These are phyloP conservation scores for Cytospora chrysosperma DNA, from an alignment of 2,329 filamentous ascomycete species.

Conservation along the genomic window DNA sequence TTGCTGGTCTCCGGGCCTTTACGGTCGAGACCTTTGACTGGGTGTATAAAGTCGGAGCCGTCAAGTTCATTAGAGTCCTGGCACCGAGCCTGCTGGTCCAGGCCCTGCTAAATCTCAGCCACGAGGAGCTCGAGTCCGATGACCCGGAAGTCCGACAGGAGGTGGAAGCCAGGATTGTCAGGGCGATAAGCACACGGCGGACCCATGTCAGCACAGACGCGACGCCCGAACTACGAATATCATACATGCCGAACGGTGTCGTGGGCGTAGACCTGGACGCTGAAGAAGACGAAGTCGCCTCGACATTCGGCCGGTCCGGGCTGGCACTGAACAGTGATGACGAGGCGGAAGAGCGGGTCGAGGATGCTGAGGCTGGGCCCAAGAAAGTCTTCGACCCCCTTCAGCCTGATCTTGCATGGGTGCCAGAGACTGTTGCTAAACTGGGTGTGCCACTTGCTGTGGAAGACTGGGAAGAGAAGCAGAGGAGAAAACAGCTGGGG, in stretches of 20 bases:
- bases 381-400: slow-evolving; percentile 62
- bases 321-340: slow-evolving; percentile 66
- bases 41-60: slow-evolving; percentile 73
- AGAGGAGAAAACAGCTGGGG: slow-evolving; percentile 33
- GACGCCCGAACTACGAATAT: slow-evolving; percentile 73
- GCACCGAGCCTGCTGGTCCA: slow-evolving; percentile 72
- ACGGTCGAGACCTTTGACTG: slow-evolving; percentile 81
- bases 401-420: slow-evolving; percentile 65
- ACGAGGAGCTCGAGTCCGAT: slow-evolving; percentile 17
- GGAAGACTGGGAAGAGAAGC: slow-evolving; percentile 58
- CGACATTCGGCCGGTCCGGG: slow-evolving; percentile 47
- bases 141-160: slow-evolving; percentile 39
- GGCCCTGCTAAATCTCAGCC: slow-evolving; percentile 45
- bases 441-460: slow-evolving; percentile 65
- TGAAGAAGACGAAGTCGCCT: slow-evolving; percentile 60
- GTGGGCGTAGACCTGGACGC: slow-evolving; percentile 73
- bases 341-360: slow-evolving; percentile 48
- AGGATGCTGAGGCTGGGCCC: slow-evolving; percentile 29
- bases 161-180: slow-evolving; percentile 54
- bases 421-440: slow-evolving; percentile 63
- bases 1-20: slow-evolving; percentile 69
- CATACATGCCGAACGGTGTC: slow-evolving; percentile 72
- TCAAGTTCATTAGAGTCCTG: slow-evolving; percentile 79
- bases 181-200: slow-evolving; percentile 65
- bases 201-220: slow-evolving; percentile 73